Conservation (phyloP, 2,329 filamentous ascomycete species). For the Botrytis byssoidea region DNA sequence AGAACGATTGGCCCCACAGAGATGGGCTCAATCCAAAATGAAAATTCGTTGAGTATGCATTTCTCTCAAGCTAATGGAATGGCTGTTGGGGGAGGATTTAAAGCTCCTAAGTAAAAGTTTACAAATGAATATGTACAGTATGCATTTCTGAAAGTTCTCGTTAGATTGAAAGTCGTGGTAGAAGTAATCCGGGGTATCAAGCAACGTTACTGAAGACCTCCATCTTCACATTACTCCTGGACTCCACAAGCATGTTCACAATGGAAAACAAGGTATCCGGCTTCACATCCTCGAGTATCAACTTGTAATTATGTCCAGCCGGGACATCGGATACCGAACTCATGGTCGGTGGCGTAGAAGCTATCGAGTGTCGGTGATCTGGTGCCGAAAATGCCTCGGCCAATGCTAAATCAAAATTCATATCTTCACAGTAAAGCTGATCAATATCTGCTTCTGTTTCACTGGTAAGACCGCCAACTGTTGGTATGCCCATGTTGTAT, state of each 20-base stretch:
- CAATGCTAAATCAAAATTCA: slow-evolving; percentile 14
- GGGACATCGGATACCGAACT: slow-evolving; percentile 8
- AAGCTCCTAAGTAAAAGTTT: slow-evolving; percentile 1
- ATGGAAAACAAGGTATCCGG: slow-evolving; percentile 14
- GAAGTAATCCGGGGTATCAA: slow-evolving; percentile 6
- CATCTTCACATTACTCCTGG: slow-evolving; percentile 19
- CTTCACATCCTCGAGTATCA: slow-evolving; percentile 17
- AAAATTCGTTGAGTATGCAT: no score
- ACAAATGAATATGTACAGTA: slow-evolving; percentile 1
- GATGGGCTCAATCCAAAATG: no score
- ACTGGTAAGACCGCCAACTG: not conserved
- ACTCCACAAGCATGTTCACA: slow-evolving; percentile 17
- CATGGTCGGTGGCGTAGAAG: slow-evolving; percentile 12
- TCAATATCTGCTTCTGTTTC: slow-evolving; percentile 9
- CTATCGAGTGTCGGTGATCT: not conserved
- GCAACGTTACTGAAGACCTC: slow-evolving; percentile 18
- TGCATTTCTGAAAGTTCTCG: not conserved
- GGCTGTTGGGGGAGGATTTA: no score
- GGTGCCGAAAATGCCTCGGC: slow-evolving; percentile 15
- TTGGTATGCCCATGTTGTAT: slow-evolving; percentile 10
- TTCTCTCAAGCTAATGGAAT: no score
- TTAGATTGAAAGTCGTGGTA: not conserved
- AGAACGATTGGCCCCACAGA: no score
- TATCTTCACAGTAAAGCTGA: slow-evolving; percentile 15
- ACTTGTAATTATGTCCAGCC: slow-evolving; percentile 9